Evolutionary conservation across 352 stramenopile genomes (phyloP).

Genomic region (Plasmopara halstedii): DNA sequence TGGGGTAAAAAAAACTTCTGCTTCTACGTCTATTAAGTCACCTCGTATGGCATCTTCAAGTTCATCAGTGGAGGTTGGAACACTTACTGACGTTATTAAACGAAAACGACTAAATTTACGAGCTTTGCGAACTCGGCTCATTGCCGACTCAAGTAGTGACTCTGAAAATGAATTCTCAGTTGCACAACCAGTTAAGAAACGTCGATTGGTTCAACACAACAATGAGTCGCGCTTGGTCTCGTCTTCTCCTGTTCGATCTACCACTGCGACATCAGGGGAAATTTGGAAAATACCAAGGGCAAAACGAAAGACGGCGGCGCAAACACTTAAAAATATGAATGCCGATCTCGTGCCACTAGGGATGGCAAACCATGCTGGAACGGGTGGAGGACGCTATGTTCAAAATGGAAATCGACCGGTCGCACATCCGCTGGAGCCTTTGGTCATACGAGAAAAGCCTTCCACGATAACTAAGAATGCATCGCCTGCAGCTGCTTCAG

Average conservation of each 20-base stretch:
- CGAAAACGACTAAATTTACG: slow-evolving; percentile 5
- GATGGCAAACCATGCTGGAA: slow-evolving; percentile 15
- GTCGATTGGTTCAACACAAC: slow-evolving; percentile 12
- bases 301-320: slow-evolving; percentile 18
- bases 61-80: slow-evolving; percentile 1
- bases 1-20: not conserved
- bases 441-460: slow-evolving; percentile 6
- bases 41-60: slow-evolving; percentile 2
- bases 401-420: slow-evolving; percentile 48
- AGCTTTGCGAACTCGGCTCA: not conserved
- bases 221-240: slow-evolving; percentile 8
- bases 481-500: not conserved
- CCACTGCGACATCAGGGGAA: not conserved
- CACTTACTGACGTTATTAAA: not conserved
- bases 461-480: slow-evolving; percentile 15
- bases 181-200: slow-evolving; percentile 14
- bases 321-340: slow-evolving; percentile 31
- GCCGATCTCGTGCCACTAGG: slow-evolving; percentile 52
- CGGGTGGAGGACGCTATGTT: slow-evolving; percentile 55
- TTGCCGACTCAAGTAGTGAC: slow-evolving; percentile 5
- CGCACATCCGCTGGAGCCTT: slow-evolving; percentile 10
- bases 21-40: not conserved
- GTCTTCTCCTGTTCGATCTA: slow-evolving; percentile 7
- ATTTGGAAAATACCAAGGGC: slow-evolving; percentile 15
- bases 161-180: not conserved